These are phyloP conservation scores for Aegilops longissima DNA, from an alignment of 176 grass and related monocot genomes.

Conservation along the genomic window DNA sequence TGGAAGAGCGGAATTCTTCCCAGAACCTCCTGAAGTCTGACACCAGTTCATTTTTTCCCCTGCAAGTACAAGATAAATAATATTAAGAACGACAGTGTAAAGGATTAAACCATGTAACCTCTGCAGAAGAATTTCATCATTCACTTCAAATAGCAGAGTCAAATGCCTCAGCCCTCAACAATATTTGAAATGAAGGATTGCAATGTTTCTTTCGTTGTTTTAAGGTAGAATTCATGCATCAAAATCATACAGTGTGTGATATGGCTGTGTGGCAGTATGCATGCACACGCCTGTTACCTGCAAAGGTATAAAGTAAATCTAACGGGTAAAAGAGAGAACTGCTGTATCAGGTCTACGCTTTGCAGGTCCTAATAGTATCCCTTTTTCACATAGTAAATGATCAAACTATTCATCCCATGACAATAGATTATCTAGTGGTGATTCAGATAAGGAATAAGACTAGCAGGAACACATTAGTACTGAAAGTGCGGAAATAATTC, in stretches of 20 bases:
- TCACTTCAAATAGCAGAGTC: constrained; percentile 19
- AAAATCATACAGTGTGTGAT: constrained; percentile 2
- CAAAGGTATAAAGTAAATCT: constrained; percentile 10
- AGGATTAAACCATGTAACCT: neutral
- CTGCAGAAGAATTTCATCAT: constrained; percentile 15
- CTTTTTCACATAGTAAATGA: neutral
- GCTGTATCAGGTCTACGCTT: neutral
- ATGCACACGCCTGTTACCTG: constrained; percentile 10
- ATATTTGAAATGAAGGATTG: constrained; percentile 17
- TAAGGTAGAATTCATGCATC: constrained; percentile 18
- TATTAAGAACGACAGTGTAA: constrained; percentile 12
- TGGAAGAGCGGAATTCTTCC: constrained; percentile 99
- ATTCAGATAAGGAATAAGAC: neutral
- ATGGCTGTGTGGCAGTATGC: constrained; percentile 2
- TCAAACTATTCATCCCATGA: constrained; percentile 4
- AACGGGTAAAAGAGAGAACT: constrained; percentile 10
- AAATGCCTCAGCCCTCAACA: neutral
- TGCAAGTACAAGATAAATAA: constrained; percentile 39
- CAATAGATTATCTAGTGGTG: constrained; percentile 13
- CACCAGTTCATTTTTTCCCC: constrained; percentile 90
- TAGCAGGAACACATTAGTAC: neutral
- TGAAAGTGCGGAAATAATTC: constrained; percentile 7
- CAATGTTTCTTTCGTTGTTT: constrained; percentile 17
- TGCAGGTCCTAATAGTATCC: constrained; percentile 4
- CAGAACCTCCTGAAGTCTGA: constrained; percentile 92